These are phyloP conservation scores for Cryptosporidium xiaoi DNA, from an alignment of 169 alveolate genomes.

Conservation along the genomic window DNA sequence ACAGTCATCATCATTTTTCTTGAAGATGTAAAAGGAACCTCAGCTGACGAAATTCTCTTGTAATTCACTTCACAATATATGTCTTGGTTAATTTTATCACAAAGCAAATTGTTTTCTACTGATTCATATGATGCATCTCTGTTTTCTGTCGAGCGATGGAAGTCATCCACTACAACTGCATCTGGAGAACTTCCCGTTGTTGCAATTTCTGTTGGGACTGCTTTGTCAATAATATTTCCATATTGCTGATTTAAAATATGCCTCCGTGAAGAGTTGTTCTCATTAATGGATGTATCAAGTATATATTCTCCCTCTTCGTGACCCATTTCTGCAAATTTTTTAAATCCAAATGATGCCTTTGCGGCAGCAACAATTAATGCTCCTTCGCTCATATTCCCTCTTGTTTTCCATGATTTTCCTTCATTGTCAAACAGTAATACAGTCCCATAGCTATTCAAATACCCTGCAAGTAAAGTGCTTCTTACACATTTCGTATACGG, in stretches of 20 bases:
- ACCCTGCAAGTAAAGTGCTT: conserved; percentile 84
- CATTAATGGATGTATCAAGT: neutral
- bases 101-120: conserved; percentile 9
- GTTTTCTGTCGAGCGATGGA: no score
- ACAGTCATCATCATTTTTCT: conserved; percentile 91
- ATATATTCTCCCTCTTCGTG: conserved; percentile 4
- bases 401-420: conserved; percentile 80
- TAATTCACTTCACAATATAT: conserved; percentile 31
- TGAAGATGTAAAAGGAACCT: conserved; percentile 89
- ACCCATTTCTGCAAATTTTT: neutral
- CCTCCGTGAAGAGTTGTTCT: neutral
- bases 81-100: neutral
- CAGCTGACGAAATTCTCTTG: conserved; percentile 76
- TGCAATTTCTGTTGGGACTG: neutral
- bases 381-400: conserved; percentile 92
- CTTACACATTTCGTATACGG: conserved; percentile 78
- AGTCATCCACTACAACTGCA: neutral
- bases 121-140: neutral
- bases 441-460: conserved; percentile 87
- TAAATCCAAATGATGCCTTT: conserved; percentile 84
- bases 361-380: conserved; percentile 91
- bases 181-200: conserved; percentile 70
- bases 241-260: neutral
- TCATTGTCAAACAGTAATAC: conserved; percentile 79
- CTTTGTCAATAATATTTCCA: neutral